A percentile compares a stretch with the other conserved stretches of the same genome.
Conservation (phyloP, 192 early-diverging fungal species). For the Gryganskiella cystojenkinii region DNA sequence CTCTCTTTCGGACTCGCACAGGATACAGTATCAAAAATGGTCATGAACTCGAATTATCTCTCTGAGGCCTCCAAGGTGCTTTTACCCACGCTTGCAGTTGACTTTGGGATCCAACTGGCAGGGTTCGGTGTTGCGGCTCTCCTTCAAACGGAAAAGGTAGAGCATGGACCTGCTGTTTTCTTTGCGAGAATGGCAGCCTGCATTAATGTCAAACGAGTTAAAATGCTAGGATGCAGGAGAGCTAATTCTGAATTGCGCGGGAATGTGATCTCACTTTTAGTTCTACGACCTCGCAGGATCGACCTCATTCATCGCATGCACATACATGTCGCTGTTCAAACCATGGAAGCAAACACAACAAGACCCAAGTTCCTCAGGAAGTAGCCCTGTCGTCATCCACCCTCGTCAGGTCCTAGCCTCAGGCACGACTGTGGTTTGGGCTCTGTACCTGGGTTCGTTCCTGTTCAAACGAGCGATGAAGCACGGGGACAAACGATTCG, state of each 20-base stretch:
- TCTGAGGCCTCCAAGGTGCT: conserved; percentile 6
- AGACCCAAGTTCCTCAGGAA: background rate
- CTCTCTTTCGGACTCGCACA: too few relatives aligned
- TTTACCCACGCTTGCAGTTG: conserved; percentile 8
- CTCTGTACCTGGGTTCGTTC: conserved; percentile 38
- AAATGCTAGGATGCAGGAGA: background rate
- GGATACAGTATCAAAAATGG: too few relatives aligned
- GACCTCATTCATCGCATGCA: conserved; percentile 30
- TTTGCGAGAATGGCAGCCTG: background rate
- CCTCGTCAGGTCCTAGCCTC: conserved; percentile 48
- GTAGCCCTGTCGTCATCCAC: conserved; percentile 1
- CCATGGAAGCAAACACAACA: conserved; percentile 7
- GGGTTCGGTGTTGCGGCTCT: conserved; percentile 23
- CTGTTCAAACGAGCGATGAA: conserved; percentile 32
- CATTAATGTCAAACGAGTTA: background rate
- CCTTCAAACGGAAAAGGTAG: conserved; percentile 52
- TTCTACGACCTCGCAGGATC: conserved; percentile 51
- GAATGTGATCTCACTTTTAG: conserved; percentile 2
- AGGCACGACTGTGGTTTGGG: conserved; percentile 38
- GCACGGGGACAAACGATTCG: conserved; percentile 51
- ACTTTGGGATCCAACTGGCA: conserved; percentile 29
- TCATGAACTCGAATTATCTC: conserved; percentile 8
- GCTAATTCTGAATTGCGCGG: background rate
- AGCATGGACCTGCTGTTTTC: too few relatives aligned
- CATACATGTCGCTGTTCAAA: conserved; percentile 31